These are phyloP conservation scores for Eucalyptus pauciflora DNA, from an alignment of 345 rosid species.

Conservation along the genomic window DNA sequence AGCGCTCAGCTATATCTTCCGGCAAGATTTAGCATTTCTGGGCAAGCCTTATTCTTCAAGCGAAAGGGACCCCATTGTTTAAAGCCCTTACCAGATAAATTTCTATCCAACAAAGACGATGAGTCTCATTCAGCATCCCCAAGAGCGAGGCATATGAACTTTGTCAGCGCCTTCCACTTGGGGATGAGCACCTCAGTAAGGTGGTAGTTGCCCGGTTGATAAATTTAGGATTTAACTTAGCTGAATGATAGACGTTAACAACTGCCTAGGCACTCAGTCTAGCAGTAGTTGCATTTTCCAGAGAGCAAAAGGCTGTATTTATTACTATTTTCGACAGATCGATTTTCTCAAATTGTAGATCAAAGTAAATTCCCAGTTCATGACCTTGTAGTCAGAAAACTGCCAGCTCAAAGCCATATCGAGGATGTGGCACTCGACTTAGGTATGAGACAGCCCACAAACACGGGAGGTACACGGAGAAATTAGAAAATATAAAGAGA, in stretches of 20 bases:
- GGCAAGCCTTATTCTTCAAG: not conserved
- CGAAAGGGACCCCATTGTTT: not conserved
- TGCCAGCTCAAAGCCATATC: not conserved
- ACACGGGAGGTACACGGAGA: not conserved
- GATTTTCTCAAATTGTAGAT: not conserved
- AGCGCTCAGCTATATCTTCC: not conserved
- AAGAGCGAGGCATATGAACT: not conserved
- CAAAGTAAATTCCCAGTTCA: not conserved
- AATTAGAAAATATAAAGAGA: not conserved
- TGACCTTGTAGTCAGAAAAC: not conserved
- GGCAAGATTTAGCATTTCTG: not conserved
- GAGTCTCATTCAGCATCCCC: not conserved
- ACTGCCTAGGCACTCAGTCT: not conserved
- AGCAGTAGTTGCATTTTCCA: not conserved
- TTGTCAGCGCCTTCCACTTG: not conserved
- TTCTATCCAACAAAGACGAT: not conserved
- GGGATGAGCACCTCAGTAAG: not conserved
- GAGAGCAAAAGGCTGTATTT: not conserved
- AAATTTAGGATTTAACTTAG: not conserved
- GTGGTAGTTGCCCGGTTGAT: not conserved
- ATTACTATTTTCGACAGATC: not conserved
- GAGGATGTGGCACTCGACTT: not conserved
- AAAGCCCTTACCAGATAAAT: not conserved
- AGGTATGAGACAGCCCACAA: not conserved
- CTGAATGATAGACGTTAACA: not conserved